Evolutionary conservation across 2,329 filamentous ascomycete species (phyloP).

Genomic region (Hirsutella thompsonii): DNA sequence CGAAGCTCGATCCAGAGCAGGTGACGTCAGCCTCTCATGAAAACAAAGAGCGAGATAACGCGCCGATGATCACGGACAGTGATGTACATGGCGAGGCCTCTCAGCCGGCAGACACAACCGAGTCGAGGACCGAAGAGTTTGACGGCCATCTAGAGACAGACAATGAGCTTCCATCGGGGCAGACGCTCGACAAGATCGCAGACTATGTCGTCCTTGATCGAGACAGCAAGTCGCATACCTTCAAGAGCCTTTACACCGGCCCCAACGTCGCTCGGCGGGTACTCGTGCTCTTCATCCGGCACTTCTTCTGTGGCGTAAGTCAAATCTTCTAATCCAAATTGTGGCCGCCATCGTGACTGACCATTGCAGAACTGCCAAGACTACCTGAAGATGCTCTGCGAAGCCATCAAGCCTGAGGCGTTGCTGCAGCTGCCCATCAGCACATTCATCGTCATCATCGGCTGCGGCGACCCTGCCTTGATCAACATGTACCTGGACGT

Average conservation of each 20-base stretch:
- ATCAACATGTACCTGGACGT: conserved; percentile 53
- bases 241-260: conserved; percentile 49
- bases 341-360: background rate
- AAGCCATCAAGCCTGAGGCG: conserved; percentile 38
- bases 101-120: background rate
- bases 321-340: background rate
- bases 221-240: conserved; percentile 44
- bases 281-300: conserved; percentile 61
- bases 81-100: background rate
- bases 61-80: background rate
- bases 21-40: background rate
- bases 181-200: conserved; percentile 37
- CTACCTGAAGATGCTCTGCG: conserved; percentile 51
- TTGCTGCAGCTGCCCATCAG: conserved; percentile 37
- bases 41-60: background rate
- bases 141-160: conserved; percentile 41
- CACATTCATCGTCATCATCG: conserved; percentile 57
- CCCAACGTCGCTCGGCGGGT: conserved; percentile 41
- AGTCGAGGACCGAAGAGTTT: conserved; percentile 30
- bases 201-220: conserved; percentile 47
- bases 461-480: conserved; percentile 56
- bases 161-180: conserved; percentile 38
- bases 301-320: conserved; percentile 71
- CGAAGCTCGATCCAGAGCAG: background rate
- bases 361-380: conserved; percentile 57